Evolutionary conservation across 768 basidiomycete genomes (phyloP).

Genomic region (Lyophyllum decastes): DNA sequence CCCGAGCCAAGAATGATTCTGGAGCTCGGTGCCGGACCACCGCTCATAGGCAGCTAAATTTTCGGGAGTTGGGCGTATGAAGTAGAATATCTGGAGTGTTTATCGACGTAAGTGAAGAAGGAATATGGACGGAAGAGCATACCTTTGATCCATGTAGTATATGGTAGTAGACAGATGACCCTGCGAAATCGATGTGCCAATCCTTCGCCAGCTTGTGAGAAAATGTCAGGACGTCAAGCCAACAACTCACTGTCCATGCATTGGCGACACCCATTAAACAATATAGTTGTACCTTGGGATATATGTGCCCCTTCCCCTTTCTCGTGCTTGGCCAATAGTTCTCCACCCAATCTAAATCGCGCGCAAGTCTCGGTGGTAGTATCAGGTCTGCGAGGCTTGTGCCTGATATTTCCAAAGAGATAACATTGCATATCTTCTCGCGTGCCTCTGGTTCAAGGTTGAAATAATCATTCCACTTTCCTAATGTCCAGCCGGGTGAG

Average conservation of each 20-base stretch:
- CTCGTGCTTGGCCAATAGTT: conserved; percentile 87
- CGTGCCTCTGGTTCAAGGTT: conserved; percentile 63
- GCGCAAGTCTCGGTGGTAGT: conserved; percentile 78
- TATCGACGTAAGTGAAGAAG: background rate
- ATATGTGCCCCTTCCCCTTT: conserved; percentile 70
- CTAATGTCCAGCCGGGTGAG: conserved; percentile 85
- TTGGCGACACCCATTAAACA: conserved; percentile 94
- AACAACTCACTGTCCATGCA: conserved; percentile 86
- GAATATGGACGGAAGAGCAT: conserved; percentile 10
- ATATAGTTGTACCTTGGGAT: conserved; percentile 94
- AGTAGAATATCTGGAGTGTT: conserved; percentile 78
- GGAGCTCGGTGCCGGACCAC: conserved; percentile 92
- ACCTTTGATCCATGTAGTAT: conserved; percentile 87
- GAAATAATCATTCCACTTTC: conserved; percentile 90
- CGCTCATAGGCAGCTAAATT: conserved; percentile 90
- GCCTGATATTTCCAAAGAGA: conserved; percentile 91
- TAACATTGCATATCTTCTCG: conserved; percentile 93
- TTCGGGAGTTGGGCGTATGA: conserved; percentile 83
- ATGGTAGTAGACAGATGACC: conserved; percentile 97
- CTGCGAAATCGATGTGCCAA: conserved; percentile 99
- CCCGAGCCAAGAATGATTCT: conserved; percentile 88
- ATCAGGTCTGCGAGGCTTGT: conserved; percentile 79
- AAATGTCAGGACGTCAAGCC: background rate
- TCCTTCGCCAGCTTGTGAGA: conserved; percentile 55
- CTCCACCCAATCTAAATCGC: conserved; percentile 96